A percentile compares a stretch with the other conserved stretches of the same genome.
Conservation (phyloP, 129 eudicot species). For the Saposhnikovia divaricata region DNA sequence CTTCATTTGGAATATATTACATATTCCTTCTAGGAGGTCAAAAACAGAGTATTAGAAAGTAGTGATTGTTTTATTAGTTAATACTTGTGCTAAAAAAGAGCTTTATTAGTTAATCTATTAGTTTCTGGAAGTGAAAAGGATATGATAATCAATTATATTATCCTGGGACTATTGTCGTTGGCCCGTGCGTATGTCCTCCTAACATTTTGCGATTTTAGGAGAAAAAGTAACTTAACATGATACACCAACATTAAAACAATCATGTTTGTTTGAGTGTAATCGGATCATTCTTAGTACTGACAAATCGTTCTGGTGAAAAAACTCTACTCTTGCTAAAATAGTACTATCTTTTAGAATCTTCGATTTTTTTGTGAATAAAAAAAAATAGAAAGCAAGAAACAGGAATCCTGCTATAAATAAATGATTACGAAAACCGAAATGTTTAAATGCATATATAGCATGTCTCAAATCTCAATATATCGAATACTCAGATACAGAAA, state of each 20-base stretch:
- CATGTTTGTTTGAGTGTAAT: background rate
- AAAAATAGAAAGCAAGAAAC: too few relatives aligned
- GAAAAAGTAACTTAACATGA: too few relatives aligned
- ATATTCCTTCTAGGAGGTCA: background rate
- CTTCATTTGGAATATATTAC: background rate
- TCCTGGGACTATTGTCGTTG: background rate
- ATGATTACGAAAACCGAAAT: background rate
- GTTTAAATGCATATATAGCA: background rate
- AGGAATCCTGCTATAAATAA: too few relatives aligned
- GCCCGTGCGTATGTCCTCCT: background rate
- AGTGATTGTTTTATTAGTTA: background rate
- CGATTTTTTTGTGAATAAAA: too few relatives aligned
- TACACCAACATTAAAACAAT: too few relatives aligned
- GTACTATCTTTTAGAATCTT: too few relatives aligned
- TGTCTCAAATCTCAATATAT: background rate
- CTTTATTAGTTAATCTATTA: background rate
- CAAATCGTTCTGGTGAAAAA: too few relatives aligned
- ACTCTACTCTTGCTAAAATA: too few relatives aligned
- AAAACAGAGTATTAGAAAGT: background rate
- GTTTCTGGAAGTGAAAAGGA: background rate
- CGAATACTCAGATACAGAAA: background rate
- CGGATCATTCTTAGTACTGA: background rate
- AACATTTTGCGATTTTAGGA: too few relatives aligned
- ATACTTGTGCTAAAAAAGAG: background rate
- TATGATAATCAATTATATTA: background rate